Evolutionary conservation across 352 stramenopile genomes (phyloP).

Genomic region (Phytopythium montanum): DNA sequence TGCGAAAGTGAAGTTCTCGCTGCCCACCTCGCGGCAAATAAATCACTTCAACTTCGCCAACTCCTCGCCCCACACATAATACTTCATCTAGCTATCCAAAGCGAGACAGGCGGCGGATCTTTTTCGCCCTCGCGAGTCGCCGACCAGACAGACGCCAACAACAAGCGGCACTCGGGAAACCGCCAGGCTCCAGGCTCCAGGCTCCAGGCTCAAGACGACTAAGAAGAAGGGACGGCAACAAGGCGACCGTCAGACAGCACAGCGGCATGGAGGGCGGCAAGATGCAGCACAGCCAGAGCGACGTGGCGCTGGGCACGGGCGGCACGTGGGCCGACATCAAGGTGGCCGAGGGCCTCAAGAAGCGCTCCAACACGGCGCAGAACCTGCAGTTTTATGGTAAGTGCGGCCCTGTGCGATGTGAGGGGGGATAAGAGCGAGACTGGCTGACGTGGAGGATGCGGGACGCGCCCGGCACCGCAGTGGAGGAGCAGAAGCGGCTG

Average conservation of each 20-base stretch:
- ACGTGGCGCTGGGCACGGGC: slow-evolving; percentile 56
- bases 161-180: background rate
- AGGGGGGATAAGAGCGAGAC: background rate
- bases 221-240: background rate
- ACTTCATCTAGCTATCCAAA: background rate
- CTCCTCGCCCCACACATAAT: background rate
- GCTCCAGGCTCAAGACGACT: no score
- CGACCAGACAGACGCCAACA: no score
- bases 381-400: slow-evolving; percentile 78
- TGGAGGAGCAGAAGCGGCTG: slow-evolving; percentile 68
- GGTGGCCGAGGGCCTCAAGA: slow-evolving; percentile 61
- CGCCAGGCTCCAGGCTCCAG: no score
- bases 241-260: no score
- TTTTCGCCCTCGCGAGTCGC: background rate
- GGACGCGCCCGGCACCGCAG: slow-evolving; percentile 13
- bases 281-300: slow-evolving; percentile 73
- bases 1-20: slow-evolving; percentile 8
- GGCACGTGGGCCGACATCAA: slow-evolving; percentile 70
- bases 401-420: background rate
- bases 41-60: background rate
- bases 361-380: slow-evolving; percentile 74
- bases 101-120: slow-evolving; percentile 2
- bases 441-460: no score
- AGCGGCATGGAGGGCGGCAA: slow-evolving; percentile 2
- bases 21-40: background rate